Percentiles rank a stretch among this genome's conserved stretches.
phyloP scores from a whole-genome alignment of 2,329 filamentous ascomycete genomes.

The Pseudogymnoascus destructans region DNA sequence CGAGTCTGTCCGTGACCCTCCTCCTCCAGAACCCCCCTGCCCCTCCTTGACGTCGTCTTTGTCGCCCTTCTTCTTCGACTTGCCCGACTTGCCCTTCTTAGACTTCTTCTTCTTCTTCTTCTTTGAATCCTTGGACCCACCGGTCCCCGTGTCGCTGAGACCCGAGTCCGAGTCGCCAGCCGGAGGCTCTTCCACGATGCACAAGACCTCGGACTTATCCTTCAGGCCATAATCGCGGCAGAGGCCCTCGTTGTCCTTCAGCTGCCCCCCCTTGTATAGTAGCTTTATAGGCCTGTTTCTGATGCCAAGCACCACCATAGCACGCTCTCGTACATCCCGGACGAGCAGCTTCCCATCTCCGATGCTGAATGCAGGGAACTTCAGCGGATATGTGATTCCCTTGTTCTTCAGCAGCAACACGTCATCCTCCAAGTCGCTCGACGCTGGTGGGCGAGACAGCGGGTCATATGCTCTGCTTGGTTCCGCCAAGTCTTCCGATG shows the following conservation, averaged over 20 bases:
- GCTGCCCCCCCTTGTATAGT: constrained; percentile 58
- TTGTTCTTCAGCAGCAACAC: constrained; percentile 58
- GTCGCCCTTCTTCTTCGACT: constrained; percentile 33
- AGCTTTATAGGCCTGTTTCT: constrained; percentile 49
- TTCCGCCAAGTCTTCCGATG: constrained; percentile 55
- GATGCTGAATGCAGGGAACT: constrained; percentile 65
- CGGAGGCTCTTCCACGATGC: constrained; percentile 38
- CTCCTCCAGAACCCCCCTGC: constrained; percentile 28
- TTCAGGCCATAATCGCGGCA: constrained; percentile 49
- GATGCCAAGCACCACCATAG: constrained; percentile 52
- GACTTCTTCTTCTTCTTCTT: constrained; percentile 31
- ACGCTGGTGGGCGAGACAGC: constrained; percentile 28
- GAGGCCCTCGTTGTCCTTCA: constrained; percentile 49
- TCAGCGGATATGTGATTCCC: constrained; percentile 50
- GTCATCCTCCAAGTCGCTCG: constrained; percentile 46
- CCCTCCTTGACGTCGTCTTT: constrained; percentile 19
- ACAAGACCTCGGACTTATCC: constrained; percentile 47
- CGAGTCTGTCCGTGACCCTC: constrained; percentile 20
- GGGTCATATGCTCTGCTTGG: constrained; percentile 33
- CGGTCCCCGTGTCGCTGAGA: constrained; percentile 29
- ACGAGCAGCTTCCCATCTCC: constrained; percentile 59
- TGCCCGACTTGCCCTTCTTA: constrained; percentile 29
- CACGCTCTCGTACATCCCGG: constrained; percentile 52
- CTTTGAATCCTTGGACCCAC: constrained; percentile 28
- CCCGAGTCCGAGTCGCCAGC: constrained; percentile 33